These are phyloP conservation scores for Globisporangium ultimum DNA, from an alignment of 352 stramenopile genomes.

Conservation along the genomic window DNA sequence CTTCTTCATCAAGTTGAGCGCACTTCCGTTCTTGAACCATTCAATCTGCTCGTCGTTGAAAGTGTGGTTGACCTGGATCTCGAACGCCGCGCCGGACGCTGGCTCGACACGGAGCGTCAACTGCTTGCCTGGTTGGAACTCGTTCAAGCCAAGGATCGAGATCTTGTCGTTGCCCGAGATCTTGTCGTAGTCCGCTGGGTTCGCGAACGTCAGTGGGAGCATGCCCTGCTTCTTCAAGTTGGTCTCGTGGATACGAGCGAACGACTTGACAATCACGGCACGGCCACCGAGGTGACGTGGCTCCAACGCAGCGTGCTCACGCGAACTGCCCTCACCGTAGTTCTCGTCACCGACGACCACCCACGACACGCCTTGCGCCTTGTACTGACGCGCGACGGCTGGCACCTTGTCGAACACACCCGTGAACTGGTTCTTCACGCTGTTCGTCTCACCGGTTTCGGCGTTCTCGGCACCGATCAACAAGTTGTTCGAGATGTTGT, in stretches of 20 bases:
- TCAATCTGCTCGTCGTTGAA: constrained; percentile 95
- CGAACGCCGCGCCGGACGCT: constrained; percentile 60
- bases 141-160: constrained; percentile 83
- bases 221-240: constrained; percentile 97
- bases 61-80: constrained; percentile 92
- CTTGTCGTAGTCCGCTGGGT: constrained; percentile 91
- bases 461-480: constrained; percentile 91
- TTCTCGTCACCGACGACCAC: constrained; percentile 94
- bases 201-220: constrained; percentile 90
- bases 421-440: constrained; percentile 88
- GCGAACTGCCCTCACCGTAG: constrained; percentile 92
- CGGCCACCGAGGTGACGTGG: constrained; percentile 88
- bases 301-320: constrained; percentile 91
- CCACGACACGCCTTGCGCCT: constrained; percentile 87
- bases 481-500: constrained; percentile 96
- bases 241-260: constrained; percentile 94
- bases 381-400: constrained; percentile 88
- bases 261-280: constrained; percentile 92
- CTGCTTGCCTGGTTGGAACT: constrained; percentile 85
- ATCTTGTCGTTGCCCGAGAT: constrained; percentile 92
- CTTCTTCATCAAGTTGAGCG: constrained; percentile 95
- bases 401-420: constrained; percentile 89
- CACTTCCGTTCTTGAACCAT: constrained; percentile 93
- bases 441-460: constrained; percentile 92
- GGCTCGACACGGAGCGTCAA: constrained; percentile 83